A percentile compares a stretch with the other conserved stretches of the same genome.
These are phyloP conservation scores for Xylaria grammica DNA, from an alignment of 495 filamentous ascomycete species.

Conservation along the genomic window DNA sequence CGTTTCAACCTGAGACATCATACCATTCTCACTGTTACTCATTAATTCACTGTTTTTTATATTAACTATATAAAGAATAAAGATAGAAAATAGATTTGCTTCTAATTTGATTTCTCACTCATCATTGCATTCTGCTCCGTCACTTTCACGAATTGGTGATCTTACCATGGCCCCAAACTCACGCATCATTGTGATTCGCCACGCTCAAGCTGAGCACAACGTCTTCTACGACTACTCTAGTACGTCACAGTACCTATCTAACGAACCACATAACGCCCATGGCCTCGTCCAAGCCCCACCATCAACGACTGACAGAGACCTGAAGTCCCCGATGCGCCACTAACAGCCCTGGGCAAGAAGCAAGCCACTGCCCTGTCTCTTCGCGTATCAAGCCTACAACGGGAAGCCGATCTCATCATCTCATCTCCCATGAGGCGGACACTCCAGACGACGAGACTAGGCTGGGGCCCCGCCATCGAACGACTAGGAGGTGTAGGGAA, in stretches of 20 bases:
- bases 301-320: not conserved
- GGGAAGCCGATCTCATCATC: conserved; percentile 24
- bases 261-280: not conserved
- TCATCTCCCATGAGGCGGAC: conserved; percentile 30
- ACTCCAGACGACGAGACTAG: conserved; percentile 30
- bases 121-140: too few species aligned
- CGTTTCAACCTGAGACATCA: too few species aligned
- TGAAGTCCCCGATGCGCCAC: conserved; percentile 30
- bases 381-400: conserved; percentile 20
- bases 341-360: conserved; percentile 29
- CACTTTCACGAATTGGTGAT: too few species aligned
- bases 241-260: conserved; percentile 16
- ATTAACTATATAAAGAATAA: too few species aligned
- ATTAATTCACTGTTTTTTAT: too few species aligned
- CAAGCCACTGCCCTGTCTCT: conserved; percentile 28
- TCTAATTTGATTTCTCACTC: too few species aligned
- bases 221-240: conserved; percentile 38
- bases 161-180: conserved; percentile 55
- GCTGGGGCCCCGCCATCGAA: conserved; percentile 27
- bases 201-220: conserved; percentile 64
- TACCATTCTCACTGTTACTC: too few species aligned
- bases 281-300: not conserved
- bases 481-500: conserved; percentile 25
- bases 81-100: too few species aligned
- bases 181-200: conserved; percentile 59